These are phyloP conservation scores for Ophiostoma sp. DNA, from an alignment of 2,329 filamentous ascomycete genomes.

Conservation along the genomic window DNA sequence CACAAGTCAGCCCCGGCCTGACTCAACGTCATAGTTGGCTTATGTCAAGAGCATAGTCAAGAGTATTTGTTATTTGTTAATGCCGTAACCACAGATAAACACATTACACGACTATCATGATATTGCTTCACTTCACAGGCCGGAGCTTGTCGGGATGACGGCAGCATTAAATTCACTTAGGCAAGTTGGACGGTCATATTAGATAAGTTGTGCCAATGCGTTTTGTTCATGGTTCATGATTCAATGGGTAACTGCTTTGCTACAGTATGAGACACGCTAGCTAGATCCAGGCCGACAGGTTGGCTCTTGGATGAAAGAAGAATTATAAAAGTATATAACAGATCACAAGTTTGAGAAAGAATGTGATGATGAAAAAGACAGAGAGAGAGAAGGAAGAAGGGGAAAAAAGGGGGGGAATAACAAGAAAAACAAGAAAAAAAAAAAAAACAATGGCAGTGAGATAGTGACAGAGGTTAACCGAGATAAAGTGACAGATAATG, in stretches of 20 bases:
- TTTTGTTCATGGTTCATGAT: background rate
- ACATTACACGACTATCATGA: no score
- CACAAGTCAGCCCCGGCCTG: background rate
- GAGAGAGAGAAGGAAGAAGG: background rate
- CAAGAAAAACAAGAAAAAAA: background rate
- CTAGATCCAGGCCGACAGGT: background rate
- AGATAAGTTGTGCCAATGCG: background rate
- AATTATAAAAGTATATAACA: constrained; percentile 1
- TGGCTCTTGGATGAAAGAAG: background rate
- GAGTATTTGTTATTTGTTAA: no score
- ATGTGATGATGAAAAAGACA: background rate
- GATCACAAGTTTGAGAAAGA: background rate
- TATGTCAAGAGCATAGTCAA: background rate
- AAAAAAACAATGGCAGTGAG: background rate
- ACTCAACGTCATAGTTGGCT: background rate
- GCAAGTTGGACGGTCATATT: background rate
- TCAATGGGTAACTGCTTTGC: background rate
- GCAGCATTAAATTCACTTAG: background rate
- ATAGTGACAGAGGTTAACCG: background rate
- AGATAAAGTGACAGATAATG: background rate
- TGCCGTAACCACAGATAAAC: no score
- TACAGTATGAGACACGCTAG: background rate
- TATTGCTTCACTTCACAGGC: no score
- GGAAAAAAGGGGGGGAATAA: background rate
- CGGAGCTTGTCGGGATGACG: background rate